Conservation (phyloP, 257 asterid species). For the Orobanche coerulescens region DNA sequence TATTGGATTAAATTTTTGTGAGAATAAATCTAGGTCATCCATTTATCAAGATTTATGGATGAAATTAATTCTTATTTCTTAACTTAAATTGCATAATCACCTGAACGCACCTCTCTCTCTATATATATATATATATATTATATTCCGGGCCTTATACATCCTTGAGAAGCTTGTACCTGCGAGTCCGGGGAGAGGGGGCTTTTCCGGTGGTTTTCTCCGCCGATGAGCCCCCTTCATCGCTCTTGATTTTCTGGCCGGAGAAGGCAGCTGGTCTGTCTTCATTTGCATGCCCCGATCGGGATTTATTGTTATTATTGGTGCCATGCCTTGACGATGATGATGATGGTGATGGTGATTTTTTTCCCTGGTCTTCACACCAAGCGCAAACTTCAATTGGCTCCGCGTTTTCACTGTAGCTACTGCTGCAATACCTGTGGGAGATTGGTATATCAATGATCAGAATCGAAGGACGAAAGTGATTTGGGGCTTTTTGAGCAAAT, state of each 20-base stretch:
- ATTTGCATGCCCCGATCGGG: background rate
- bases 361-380: slow-evolving; percentile 39
- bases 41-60: too few species aligned
- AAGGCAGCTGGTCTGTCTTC: slow-evolving; percentile 17
- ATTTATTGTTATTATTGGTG: background rate
- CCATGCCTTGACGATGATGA: slow-evolving; percentile 2
- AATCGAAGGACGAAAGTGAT: too few species aligned
- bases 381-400: slow-evolving; percentile 30
- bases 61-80: too few species aligned
- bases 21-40: too few species aligned
- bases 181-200: slow-evolving; percentile 41
- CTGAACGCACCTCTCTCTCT: too few species aligned
- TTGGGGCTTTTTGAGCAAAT: background rate
- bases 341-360: slow-evolving; percentile 11
- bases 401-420: slow-evolving; percentile 22
- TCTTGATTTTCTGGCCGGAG: slow-evolving; percentile 28
- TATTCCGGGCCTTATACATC: too few species aligned
- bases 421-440: slow-evolving; percentile 41
- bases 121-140: too few species aligned
- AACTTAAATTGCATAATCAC: too few species aligned
- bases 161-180: slow-evolving; percentile 54
- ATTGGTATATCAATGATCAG: background rate
- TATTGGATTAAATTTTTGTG: too few species aligned
- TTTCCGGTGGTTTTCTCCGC: slow-evolving; percentile 28
- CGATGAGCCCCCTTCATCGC: slow-evolving; percentile 12